Percentiles rank a stretch among this genome's conserved stretches.
These are phyloP conservation scores for Zasmidium citrigriseum DNA, from an alignment of 2,329 filamentous ascomycete genomes.

Conservation along the genomic window DNA sequence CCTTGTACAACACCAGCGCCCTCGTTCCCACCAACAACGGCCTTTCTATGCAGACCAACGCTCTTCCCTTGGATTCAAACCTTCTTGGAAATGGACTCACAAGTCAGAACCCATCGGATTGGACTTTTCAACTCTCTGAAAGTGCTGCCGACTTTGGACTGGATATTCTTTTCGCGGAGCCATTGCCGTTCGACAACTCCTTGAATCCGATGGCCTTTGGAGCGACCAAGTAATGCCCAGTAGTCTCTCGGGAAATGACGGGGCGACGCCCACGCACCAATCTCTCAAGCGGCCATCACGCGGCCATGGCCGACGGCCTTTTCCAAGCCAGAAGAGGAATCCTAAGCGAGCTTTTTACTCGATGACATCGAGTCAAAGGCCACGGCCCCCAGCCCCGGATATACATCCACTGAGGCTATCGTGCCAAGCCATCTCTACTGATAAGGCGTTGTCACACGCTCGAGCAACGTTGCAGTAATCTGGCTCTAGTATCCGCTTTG, in stretches of 20 bases:
- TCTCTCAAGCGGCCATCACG: not conserved
- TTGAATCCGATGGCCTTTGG: not conserved
- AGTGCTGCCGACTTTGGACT: conserved; percentile 21
- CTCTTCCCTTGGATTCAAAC: not conserved
- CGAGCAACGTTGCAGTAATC: not conserved
- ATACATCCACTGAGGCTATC: not conserved
- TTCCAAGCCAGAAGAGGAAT: not conserved
- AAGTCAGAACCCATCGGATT: conserved; percentile 6
- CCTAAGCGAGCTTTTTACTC: conserved; percentile 19
- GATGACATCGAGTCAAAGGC: conserved; percentile 26
- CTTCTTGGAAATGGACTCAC: not conserved
- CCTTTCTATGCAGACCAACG: not conserved
- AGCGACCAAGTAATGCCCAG: not conserved
- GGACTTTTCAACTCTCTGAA: conserved; percentile 14
- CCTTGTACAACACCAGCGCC: conserved; percentile 17
- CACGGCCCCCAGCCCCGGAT: conserved; percentile 2
- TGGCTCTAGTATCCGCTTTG: conserved; percentile 3
- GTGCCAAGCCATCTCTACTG: conserved; percentile 16
- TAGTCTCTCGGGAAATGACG: not conserved
- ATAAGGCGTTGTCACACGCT: conserved; percentile 5
- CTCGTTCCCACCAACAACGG: conserved; percentile 2
- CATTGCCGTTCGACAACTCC: conserved; percentile 6
- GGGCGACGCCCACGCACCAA: not conserved
- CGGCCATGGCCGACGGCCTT: not conserved
- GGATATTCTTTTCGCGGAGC: conserved; percentile 21